Evolutionary conservation across 2,329 filamentous ascomycete genomes (phyloP), one percentile per base, ranked within the genome.

Genomic region (Cryphonectria japonica): DNA sequence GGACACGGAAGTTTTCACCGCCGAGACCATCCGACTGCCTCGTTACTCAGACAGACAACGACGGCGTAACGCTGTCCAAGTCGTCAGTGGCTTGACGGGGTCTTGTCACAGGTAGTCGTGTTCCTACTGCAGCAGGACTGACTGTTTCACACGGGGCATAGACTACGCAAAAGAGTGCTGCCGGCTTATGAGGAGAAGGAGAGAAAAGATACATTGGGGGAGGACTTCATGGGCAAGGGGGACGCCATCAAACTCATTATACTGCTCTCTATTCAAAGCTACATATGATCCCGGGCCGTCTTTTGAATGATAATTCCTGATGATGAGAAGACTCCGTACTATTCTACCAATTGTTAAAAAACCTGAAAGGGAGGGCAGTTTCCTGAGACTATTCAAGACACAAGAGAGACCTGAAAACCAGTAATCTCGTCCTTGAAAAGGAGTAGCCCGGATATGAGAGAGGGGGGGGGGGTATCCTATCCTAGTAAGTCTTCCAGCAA

Each of bases 271-370:
- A 61, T 61, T 61, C 34, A 19, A 61, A 61, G 59, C 32, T 61
- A 39, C 59, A 61, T 39, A 61, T 39, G 26, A 22, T 16, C 46
- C 59, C 32, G 32, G 29, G 59, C 59, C 59, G 59, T 39, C 59
- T 39, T 29, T 29, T 26, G 22, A 61, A 22, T n/a, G 34, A 61
- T 39, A n/a, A 61, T 61, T 19, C 32, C 59, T 61, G 59, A 61
- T 61, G 59, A 50, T 46, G 46, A 50, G 59, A 61, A 61, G 59
- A 61, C 32, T 61, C 59, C 59, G 7, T 61, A 39, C 59, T 61
- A 61, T 61, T 61, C 59, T 61, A 61, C 59, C 59, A n/a, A 39
- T 19, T 61, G 59, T 61, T 19, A 39, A 61, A 61, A 61, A 61
- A 57, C 54, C 13, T 61, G 19, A 61, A 61, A 16, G 14, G n/a